Base-by-base conservation (phyloP, 805 yeast genomes). In the Yarrowia sp. region DNA sequence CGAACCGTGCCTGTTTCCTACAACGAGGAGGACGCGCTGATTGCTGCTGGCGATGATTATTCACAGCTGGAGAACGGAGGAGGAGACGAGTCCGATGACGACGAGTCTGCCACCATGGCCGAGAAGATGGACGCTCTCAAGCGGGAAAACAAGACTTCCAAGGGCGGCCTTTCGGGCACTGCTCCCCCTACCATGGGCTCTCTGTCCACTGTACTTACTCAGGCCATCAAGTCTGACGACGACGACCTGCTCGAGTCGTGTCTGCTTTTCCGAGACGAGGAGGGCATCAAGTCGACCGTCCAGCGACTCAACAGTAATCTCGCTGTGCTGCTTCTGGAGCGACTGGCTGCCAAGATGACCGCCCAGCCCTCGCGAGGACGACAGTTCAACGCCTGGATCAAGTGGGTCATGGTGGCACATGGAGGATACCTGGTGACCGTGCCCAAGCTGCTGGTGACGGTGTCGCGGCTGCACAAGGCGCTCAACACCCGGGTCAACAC, bases 211-310 rank as follows among this genome's bases (percentile, higher is more conserved):
- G 86, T 95, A n/a, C 82, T 95, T 55, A 82, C 93, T 14, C 99
- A 95, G 80, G 94, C 99, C 0, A 82, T 95, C 71, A 88, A 86
- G 74, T 88, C 96, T 22, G 91, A 90, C 74, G 99, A 95, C 77
- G 92, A 88, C 74, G 81, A 95, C 10, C 81, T 95, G 69, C 82
- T 95, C 71, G 98, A 95, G 77, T 86, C 91, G 2, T 97, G 97
- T 12, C 82, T 95, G 71, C 76, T 80, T 70, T 81, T 82, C 70
- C 77, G 83, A 26, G 87, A 86, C 71, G 85, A 85, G 61, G 81
- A 77, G 35, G 82, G 84, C 69, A 82, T 87, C 70, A 82, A 84
- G 75, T 78, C 82, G 14, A 84, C 90, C 0, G 82, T 89, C 50
- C 83, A 84, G 71, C 79, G 86, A 64, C 78, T 90, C 49, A 84